Evolutionary conservation across 2,329 filamentous ascomycete genomes (phyloP), one percentile per base, ranked within the genome.

Genomic region (Aspergillus clavatus): DNA sequence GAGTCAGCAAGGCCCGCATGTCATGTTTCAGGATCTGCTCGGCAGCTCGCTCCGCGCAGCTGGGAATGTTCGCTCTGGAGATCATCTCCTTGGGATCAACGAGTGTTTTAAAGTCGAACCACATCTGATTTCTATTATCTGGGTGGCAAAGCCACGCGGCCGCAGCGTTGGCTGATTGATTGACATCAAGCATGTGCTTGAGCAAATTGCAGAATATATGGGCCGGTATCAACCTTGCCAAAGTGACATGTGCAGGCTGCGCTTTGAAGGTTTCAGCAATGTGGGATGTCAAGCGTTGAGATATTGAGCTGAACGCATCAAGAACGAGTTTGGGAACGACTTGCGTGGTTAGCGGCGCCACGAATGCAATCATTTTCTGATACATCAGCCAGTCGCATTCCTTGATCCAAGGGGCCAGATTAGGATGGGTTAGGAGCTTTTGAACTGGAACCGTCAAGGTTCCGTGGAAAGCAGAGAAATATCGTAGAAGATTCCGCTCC

Each of bases 381-480:
- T 98, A 98, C 72, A 96, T 87, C 26, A 91, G 78, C 71, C 93
- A 94, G 66, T 98, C 93, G 63, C 89, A 95, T 65, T 95, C 86
- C 63, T 93, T 87, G 50, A 98, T 94, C 93, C 93, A 98, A 1
- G 86, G 79, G 2, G 89, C 88, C 44, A 97, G 74, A 44, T 83
- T 83, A 2, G 86, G 82, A 59, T 95, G 82, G 11, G 83, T 83
- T 59, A 98, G 86, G 2, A 98, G 73, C 67, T 94, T 96, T 66
- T 96, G 89, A 3, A 97, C 91, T 5, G 93, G 93, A 68, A 96
- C 94, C 0, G 93, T 98, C 58, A 98, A 79, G 2, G 90, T 97
- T 44, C 93, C 93, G 60, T 95, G 89, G 66, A 98, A 97, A 1
- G 91, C 93, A 5, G 87, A 90, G 65, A 94, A 95, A 12, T 96